These are phyloP conservation scores for Silene coronaria DNA, from an alignment of 179 eudicot genomes.

Conservation along the genomic window DNA sequence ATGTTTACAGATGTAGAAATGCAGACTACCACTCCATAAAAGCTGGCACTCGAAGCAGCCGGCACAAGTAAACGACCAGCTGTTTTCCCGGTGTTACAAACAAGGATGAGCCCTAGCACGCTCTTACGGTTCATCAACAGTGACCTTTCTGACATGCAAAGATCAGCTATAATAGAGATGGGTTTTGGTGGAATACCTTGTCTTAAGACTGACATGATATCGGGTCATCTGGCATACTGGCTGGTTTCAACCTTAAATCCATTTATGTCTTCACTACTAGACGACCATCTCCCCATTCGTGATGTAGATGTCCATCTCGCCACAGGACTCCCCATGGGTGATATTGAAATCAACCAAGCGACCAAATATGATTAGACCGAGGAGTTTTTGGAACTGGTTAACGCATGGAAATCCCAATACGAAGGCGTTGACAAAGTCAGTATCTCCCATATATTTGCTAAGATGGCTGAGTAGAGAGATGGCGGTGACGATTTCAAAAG, in stretches of 20 bases:
- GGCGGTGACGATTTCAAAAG: neutral
- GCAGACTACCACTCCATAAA: too few species aligned
- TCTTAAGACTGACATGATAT: too few species aligned
- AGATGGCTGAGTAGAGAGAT: neutral
- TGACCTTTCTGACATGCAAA: too few species aligned
- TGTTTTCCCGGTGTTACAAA: too few species aligned
- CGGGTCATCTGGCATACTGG: too few species aligned
- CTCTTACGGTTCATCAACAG: too few species aligned
- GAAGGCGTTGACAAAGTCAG: neutral
- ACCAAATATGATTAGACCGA: neutral
- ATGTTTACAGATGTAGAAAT: too few species aligned
- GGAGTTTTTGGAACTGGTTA: neutral
- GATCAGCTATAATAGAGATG: too few species aligned
- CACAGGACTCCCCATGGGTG: neutral
- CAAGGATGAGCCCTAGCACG: too few species aligned
- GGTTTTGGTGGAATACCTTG: too few species aligned
- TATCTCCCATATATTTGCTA: neutral
- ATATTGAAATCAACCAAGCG: neutral
- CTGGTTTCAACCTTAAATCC: neutral
- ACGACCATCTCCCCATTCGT: neutral
- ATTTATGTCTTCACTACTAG: neutral
- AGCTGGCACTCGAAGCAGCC: too few species aligned
- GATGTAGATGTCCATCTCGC: neutral
- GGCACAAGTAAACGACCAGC: too few species aligned
- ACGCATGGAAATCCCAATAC: neutral